Conservation (phyloP, 306 rosid species). For the Rosa lucieae region DNA sequence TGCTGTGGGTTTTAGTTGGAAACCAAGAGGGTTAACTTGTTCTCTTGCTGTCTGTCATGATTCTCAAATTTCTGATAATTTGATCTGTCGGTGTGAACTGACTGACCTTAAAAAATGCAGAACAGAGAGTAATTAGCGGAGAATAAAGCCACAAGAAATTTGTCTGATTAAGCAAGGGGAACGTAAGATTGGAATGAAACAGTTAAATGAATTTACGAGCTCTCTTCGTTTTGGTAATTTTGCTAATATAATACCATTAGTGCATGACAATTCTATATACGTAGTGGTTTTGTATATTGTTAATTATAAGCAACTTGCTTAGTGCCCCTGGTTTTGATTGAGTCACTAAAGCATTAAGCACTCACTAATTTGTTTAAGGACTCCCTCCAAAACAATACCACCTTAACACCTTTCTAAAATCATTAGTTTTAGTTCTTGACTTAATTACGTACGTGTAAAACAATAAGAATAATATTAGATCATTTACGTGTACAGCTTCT, state of each 20-base stretch:
- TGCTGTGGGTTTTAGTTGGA: slow-evolving; percentile 13
- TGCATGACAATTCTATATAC: slow-evolving; percentile 2
- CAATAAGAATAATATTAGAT: background rate
- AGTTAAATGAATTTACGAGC: background rate
- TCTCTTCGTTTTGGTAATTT: background rate
- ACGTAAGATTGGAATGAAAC: background rate
- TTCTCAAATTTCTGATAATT: background rate
- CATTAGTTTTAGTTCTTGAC: background rate
- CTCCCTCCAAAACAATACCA: slow-evolving; percentile 15
- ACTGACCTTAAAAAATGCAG: background rate
- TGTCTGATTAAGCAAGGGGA: slow-evolving; percentile 4
- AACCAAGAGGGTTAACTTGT: slow-evolving; percentile 13
- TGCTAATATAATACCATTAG: slow-evolving; percentile 2
- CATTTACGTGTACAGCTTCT: background rate
- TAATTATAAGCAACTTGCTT: slow-evolving; percentile 27
- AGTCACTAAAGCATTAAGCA: slow-evolving; percentile 26
- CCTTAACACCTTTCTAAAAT: slow-evolving; percentile 2
- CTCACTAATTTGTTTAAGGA: slow-evolving; percentile 9
- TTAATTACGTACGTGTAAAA: background rate
- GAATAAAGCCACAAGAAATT: background rate
- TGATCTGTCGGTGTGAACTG: background rate
- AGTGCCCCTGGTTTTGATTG: slow-evolving; percentile 22
- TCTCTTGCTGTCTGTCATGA: slow-evolving; percentile 16
- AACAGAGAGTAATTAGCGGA: background rate
- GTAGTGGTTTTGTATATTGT: slow-evolving; percentile 3